Evolutionary conservation across 192 early-diverging fungal genomes (phyloP).

Genomic region (Umbelopsis ramanniana): DNA sequence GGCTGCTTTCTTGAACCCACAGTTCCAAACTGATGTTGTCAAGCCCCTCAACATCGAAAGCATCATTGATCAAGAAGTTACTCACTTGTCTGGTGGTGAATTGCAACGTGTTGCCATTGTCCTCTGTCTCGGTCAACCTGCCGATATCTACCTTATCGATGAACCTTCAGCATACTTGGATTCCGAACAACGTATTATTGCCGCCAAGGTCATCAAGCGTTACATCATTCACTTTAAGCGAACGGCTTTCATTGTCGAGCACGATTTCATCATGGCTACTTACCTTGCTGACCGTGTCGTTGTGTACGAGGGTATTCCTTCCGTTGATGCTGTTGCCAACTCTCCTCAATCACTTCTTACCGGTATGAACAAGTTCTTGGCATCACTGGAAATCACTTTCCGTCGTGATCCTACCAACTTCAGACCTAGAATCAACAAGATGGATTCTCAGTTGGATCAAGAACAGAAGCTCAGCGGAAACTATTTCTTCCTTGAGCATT

Average conservation of each 20-base stretch:
- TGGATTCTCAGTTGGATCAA: conserved; percentile 90
- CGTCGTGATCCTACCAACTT: conserved; percentile 96
- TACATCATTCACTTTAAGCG: conserved; percentile 96
- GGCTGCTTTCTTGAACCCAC: conserved; percentile 82
- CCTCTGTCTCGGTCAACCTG: conserved; percentile 83
- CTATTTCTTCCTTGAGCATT: conserved; percentile 56
- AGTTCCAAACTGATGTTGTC: conserved; percentile 96
- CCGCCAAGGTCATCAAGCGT: conserved; percentile 98
- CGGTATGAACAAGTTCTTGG: conserved; percentile 98
- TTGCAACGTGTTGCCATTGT: conserved; percentile 98
- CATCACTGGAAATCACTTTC: conserved; percentile 93
- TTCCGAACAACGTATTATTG: conserved; percentile 99
- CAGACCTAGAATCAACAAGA: conserved; percentile 98
- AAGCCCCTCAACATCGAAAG: conserved; percentile 93
- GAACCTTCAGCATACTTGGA: conserved; percentile 98
- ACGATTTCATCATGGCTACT: conserved; percentile 99
- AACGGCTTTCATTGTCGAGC: conserved; percentile 98
- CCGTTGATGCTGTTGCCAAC: conserved; percentile 79
- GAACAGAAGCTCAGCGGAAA: conserved; percentile 87
- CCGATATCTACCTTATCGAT: conserved; percentile 97
- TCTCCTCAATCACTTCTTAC: conserved; percentile 86
- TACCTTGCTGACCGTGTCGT: conserved; percentile 97
- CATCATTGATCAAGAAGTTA: conserved; percentile 91
- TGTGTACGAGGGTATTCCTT: conserved; percentile 93
- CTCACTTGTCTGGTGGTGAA: conserved; percentile 94